Conservation (phyloP, 2,329 filamentous ascomycete genomes). For the Coniochaeta prunicola region DNA sequence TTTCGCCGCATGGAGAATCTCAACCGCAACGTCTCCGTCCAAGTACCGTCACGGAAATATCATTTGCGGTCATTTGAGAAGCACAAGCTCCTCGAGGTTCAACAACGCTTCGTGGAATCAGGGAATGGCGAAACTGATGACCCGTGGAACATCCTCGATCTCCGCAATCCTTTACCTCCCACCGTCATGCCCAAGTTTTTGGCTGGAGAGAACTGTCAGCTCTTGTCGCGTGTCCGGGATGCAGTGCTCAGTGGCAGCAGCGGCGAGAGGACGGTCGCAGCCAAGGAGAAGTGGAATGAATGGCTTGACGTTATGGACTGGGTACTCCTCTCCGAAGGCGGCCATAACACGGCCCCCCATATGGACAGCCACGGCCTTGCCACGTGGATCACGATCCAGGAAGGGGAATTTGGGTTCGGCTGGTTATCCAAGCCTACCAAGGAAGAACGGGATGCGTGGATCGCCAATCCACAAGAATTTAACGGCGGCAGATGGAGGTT, state of each 20-base stretch:
- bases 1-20: constrained; percentile 20
- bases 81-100: constrained; percentile 12
- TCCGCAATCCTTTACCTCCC: constrained; percentile 18
- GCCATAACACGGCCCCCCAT: constrained; percentile 24
- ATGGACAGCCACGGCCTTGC: constrained; percentile 25
- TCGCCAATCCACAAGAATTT: constrained; percentile 14
- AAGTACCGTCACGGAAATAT: constrained; percentile 18
- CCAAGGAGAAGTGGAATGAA: constrained; percentile 21
- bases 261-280: constrained; percentile 18
- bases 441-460: constrained; percentile 18
- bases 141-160: constrained; percentile 21
- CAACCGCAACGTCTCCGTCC: constrained; percentile 17
- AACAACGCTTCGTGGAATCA: constrained; percentile 13
- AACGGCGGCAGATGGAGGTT: constrained; percentile 22
- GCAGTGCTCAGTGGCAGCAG: constrained; percentile 26
- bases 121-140: not conserved
- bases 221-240: constrained; percentile 19
- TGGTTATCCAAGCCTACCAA: constrained; percentile 21
- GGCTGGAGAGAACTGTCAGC: constrained; percentile 20
- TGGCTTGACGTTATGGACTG: constrained; percentile 24
- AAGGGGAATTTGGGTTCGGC: constrained; percentile 17
- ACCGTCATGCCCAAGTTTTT: constrained; percentile 15
- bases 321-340: constrained; percentile 24
- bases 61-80: constrained; percentile 16
- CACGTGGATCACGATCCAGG: constrained; percentile 26